A percentile compares a stretch with the other conserved stretches of the same genome.
These are phyloP conservation scores for Eremochloa ophiuroides DNA, from an alignment of 176 grass and related monocot genomes.

Conservation along the genomic window DNA sequence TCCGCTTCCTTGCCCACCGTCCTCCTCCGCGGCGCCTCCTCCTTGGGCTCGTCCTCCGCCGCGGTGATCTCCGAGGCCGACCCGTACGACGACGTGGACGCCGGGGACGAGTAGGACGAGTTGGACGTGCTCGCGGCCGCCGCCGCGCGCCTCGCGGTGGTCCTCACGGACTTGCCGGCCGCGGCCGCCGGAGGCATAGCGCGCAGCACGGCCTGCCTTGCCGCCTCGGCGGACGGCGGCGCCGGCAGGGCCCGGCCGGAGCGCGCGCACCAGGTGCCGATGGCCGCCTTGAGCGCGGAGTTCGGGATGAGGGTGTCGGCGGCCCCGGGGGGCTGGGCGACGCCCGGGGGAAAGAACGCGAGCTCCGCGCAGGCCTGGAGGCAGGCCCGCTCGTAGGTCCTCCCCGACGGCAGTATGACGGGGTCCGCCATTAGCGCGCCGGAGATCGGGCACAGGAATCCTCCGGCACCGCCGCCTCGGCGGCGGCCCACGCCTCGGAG, in stretches of 20 bases:
- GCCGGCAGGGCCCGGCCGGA: constrained; percentile 20
- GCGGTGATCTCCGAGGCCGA: constrained; percentile 41
- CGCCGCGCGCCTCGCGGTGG: neutral
- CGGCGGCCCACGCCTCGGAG: neutral
- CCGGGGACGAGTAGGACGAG: constrained; percentile 33
- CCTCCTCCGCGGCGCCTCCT: neutral
- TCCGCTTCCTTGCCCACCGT: neutral
- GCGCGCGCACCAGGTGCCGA: constrained; percentile 61
- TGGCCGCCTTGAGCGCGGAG: constrained; percentile 57
- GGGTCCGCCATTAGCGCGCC: constrained; percentile 70
- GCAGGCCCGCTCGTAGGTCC: constrained; percentile 67
- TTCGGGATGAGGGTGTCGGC: constrained; percentile 49
- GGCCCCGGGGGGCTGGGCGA: neutral
- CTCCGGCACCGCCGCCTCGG: constrained; percentile 28
- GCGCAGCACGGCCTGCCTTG: constrained; percentile 29
- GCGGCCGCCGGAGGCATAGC: neutral
- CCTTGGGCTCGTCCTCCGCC: constrained; percentile 21
- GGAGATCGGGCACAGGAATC: constrained; percentile 68
- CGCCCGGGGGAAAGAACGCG: constrained; percentile 38
- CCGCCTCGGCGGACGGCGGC: constrained; percentile 26
- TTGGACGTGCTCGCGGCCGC: constrained; percentile 20
- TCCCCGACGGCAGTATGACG: constrained; percentile 58
- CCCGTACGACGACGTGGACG: constrained; percentile 32
- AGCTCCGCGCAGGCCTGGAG: constrained; percentile 64
- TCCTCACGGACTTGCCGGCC: constrained; percentile 23